Percentiles rank a stretch among this genome's conserved stretches.
These are phyloP conservation scores for Barnettozyma populi DNA, from an alignment of 805 yeast genomes.

Conservation along the genomic window DNA sequence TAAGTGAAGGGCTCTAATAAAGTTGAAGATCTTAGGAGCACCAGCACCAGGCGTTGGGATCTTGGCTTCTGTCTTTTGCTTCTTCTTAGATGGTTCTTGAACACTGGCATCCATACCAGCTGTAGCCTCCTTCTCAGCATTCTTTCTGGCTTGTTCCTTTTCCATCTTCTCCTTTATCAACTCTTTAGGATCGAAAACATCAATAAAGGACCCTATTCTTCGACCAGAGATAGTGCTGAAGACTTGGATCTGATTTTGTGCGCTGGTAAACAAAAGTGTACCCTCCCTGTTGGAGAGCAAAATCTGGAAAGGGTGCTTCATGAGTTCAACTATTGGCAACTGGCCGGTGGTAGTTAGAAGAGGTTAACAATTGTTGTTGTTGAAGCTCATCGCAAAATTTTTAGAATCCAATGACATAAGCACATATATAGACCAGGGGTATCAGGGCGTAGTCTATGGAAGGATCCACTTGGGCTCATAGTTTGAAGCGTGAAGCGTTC, in stretches of 20 bases:
- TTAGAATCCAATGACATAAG: not conserved
- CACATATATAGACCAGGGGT: no score
- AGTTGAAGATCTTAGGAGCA: constrained; percentile 61
- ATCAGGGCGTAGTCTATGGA: no score
- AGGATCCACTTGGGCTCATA: not conserved
- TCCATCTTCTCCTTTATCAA: constrained; percentile 43
- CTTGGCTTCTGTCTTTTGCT: constrained; percentile 38
- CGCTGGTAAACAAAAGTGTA: constrained; percentile 45
- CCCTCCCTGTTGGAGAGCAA: constrained; percentile 41
- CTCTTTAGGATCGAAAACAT: constrained; percentile 45
- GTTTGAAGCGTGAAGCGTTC: not conserved
- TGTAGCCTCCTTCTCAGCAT: constrained; percentile 15
- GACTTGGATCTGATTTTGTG: constrained; percentile 54
- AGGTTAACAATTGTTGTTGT: not conserved
- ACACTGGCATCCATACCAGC: constrained; percentile 8
- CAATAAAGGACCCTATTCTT: constrained; percentile 58
- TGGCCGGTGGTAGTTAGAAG: not conserved
- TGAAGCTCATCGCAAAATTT: not conserved
- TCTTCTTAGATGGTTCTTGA: constrained; percentile 26
- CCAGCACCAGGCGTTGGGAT: constrained; percentile 62
- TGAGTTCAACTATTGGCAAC: constrained; percentile 10
- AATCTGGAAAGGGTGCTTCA: constrained; percentile 73
- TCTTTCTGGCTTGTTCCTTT: constrained; percentile 31
- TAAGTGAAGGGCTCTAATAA: constrained; percentile 58
- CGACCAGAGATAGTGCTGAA: constrained; percentile 37